Conservation (phyloP, 2,329 filamentous ascomycete species). For the Mariannaea sp. region DNA sequence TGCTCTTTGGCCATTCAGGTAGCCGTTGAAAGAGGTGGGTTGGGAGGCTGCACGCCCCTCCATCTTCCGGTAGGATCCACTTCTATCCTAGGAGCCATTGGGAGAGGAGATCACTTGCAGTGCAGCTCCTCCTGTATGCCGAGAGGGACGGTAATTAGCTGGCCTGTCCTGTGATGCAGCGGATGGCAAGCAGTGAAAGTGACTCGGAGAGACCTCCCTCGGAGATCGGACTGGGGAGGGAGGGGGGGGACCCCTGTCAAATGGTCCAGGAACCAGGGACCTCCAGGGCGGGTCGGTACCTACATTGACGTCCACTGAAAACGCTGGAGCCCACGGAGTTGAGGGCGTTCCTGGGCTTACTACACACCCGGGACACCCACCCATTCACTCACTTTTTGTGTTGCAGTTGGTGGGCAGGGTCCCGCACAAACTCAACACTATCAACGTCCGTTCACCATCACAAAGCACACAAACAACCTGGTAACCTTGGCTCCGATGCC, state of each 20-base stretch:
- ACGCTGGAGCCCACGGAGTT: background rate
- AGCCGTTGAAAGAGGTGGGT: constrained; percentile 3
- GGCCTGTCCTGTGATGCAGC: too few species aligned
- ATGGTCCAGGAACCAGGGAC: constrained; percentile 21
- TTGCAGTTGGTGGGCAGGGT: background rate
- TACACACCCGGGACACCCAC: too few species aligned
- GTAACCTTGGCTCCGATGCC: constrained; percentile 20
- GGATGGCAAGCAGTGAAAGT: too few species aligned
- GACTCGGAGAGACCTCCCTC: constrained; percentile 4
- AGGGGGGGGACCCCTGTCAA: constrained; percentile 25
- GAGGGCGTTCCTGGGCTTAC: constrained; percentile 2
- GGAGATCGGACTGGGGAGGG: constrained; percentile 17
- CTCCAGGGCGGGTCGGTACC: constrained; percentile 7
- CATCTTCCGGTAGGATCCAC: background rate
- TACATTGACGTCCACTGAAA: background rate
- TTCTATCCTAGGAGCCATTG: too few species aligned
- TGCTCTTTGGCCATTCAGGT: constrained; percentile 7
- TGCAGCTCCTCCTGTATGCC: too few species aligned
- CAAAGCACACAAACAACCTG: constrained; percentile 13
- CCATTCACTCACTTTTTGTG: too few species aligned
- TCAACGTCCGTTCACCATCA: constrained; percentile 9
- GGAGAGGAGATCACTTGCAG: background rate
- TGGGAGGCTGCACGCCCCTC: background rate
- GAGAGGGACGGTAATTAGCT: too few species aligned
- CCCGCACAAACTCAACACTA: constrained; percentile 20